These are phyloP conservation scores for Chaetomium tenue DNA, from an alignment of 495 filamentous ascomycete species.

Conservation along the genomic window DNA sequence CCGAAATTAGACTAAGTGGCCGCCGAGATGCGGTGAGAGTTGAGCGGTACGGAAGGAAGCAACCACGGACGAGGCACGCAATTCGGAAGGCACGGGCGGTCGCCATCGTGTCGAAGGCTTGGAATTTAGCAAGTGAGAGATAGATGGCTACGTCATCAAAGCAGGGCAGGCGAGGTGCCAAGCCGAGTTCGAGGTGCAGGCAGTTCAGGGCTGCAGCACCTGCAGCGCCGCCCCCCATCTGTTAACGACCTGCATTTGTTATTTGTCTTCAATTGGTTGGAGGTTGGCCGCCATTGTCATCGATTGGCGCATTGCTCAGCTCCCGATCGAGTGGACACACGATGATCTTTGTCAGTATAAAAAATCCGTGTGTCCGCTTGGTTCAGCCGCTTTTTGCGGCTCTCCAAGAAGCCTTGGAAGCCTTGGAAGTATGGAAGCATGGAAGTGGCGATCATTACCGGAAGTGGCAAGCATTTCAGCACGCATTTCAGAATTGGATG, in stretches of 20 bases:
- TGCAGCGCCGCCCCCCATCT: neutral
- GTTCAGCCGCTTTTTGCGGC: neutral
- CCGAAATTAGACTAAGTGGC: too few relatives aligned
- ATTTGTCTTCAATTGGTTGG: neutral
- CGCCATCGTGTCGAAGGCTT: neutral
- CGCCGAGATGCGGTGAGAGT: neutral
- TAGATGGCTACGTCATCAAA: slow-evolving; percentile 7
- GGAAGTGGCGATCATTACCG: neutral
- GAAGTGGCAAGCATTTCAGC: neutral
- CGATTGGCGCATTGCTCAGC: neutral
- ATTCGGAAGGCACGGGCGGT: neutral
- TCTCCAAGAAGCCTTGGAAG: neutral
- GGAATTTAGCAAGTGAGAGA: neutral
- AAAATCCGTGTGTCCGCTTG: neutral
- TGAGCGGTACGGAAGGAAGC: neutral
- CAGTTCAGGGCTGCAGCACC: neutral
- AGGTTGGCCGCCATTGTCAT: neutral
- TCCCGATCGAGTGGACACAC: neutral
- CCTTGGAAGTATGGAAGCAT: neutral
- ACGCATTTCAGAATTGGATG: too few relatives aligned
- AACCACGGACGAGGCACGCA: neutral
- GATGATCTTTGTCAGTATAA: neutral
- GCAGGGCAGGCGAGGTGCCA: slow-evolving; percentile 5
- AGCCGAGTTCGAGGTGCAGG: neutral
- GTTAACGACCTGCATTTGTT: neutral